Conservation (phyloP, 371 early-diverging fungal genomes). For the Amoeboaphelidium protococcarum region DNA sequence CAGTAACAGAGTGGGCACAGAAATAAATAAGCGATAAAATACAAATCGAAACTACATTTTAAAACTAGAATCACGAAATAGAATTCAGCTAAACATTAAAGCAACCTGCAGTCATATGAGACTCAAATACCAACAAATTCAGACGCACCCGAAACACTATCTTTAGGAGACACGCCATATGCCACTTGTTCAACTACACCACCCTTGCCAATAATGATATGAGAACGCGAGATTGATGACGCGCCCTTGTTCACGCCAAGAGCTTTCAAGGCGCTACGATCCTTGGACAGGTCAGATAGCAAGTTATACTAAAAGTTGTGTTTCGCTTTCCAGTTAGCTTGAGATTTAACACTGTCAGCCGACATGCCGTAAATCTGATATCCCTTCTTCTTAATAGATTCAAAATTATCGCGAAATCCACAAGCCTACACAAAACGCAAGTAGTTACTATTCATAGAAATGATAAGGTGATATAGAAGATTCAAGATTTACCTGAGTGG, state of each 20-base stretch:
- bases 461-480: no score
- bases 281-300: conserved; percentile 1
- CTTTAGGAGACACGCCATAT: not conserved
- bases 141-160: not conserved
- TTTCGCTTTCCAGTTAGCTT: conserved; percentile 3
- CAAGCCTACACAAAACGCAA: no score
- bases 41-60: no score
- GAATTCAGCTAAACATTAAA: no score
- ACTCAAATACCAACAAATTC: no score
- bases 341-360: conserved; percentile 4
- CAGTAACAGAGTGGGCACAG: no score
- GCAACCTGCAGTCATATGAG: no score
- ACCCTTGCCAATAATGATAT: conserved; percentile 10
- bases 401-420: conserved; percentile 8
- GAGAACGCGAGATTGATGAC: conserved; percentile 4
- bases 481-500: no score
- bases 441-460: no score
- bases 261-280: conserved; percentile 1
- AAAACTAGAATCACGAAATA: no score
- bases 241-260: conserved; percentile 4
- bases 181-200: not conserved
- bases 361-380: conserved; percentile 11
- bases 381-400: conserved; percentile 4
- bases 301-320: conserved; percentile 1
- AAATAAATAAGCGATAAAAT: no score